Evolutionary conservation across 2,329 filamentous ascomycete genomes (phyloP), one percentile per base, ranked within the genome.

Genomic region (Diaporthe helianthi): DNA sequence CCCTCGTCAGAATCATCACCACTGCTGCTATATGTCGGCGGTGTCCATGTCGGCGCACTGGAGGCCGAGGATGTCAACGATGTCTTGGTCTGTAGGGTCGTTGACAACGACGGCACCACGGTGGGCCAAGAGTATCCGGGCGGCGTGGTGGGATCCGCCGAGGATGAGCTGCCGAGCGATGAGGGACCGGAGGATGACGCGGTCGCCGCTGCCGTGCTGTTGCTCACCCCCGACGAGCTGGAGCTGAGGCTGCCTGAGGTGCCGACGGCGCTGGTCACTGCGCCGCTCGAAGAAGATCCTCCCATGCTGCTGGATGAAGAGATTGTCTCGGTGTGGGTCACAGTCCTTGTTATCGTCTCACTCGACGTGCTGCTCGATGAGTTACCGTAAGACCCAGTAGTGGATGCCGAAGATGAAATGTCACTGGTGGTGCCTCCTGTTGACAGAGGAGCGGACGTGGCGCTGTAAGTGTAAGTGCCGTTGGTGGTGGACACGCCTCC

Each of bases 61-160:
- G 61, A 36, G 13, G 47, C 3, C 15, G 67, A 44, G 26, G 38
- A 51, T 24, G 53, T 22, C n/a, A 47, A 51, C 31, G 38, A 54
- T 26, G 69, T 66, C 22, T 19, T 64, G 22, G 69, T 70, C 41
- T 55, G 54, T 5, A 71, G 22, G 24, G 63, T 52, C 3, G 69
- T 69, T n/a, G 67, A 67, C 31, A 64, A 49, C 15, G 63, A 63
- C 15, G 67, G 52, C 24, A 33, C 22, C 38, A 8, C 17, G 46
- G 67, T 53, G 17, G 67, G 41, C 64, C 15, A 58, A n/a, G 64
- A 38, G 52, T 38, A 67, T 10, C 52, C 65, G 3, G 65, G 51
- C 10, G 65, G 24, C 19, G 60, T 54, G 41, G 52, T 60, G 10
- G n/a, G 22, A 19, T 12, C 31, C 17, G 8, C 22, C 19, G 65